phyloP scores from a whole-genome alignment of 2,329 filamentous ascomycete genomes.

The Phialemoniopsis sp. region DNA sequence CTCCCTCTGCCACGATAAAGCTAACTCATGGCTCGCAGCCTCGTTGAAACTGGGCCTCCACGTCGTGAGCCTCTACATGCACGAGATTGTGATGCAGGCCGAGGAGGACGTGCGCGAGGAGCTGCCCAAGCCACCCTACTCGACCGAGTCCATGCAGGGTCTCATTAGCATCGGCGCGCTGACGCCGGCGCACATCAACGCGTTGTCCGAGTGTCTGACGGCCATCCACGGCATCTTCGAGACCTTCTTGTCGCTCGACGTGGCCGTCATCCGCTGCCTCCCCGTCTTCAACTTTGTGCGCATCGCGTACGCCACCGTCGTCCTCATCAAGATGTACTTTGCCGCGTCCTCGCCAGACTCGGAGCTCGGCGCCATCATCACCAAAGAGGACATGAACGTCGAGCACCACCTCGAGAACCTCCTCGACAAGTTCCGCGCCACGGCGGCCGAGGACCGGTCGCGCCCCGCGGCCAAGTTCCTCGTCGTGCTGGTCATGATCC shows the following conservation, averaged over 20 bases:
- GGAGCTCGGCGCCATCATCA: constrained; percentile 66
- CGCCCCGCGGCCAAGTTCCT: constrained; percentile 67
- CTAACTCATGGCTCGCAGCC: constrained; percentile 35
- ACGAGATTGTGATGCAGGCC: constrained; percentile 69
- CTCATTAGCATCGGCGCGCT: constrained; percentile 30
- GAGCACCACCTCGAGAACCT: constrained; percentile 65
- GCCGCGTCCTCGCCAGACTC: constrained; percentile 59
- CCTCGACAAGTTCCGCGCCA: constrained; percentile 61
- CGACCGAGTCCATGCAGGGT: constrained; percentile 37
- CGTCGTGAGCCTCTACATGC: constrained; percentile 67
- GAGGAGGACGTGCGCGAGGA: constrained; percentile 26
- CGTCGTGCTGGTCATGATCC: constrained; percentile 66
- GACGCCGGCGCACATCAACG: constrained; percentile 59
- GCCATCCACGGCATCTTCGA: constrained; percentile 65
- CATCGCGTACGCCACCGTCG: constrained; percentile 66
- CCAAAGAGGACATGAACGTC: constrained; percentile 62
- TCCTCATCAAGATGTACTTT: constrained; percentile 71
- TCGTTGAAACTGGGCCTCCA: constrained; percentile 60
- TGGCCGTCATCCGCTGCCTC: constrained; percentile 54
- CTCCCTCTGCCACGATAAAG: neutral
- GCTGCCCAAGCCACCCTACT: constrained; percentile 28
- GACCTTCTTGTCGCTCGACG: constrained; percentile 58
- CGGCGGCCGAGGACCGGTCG: constrained; percentile 60
- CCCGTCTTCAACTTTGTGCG: constrained; percentile 70
- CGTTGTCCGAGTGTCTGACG: constrained; percentile 61